phyloP scores from a whole-genome alignment of 768 basidiomycete genomes.

The Kwoniella dendrophila region DNA sequence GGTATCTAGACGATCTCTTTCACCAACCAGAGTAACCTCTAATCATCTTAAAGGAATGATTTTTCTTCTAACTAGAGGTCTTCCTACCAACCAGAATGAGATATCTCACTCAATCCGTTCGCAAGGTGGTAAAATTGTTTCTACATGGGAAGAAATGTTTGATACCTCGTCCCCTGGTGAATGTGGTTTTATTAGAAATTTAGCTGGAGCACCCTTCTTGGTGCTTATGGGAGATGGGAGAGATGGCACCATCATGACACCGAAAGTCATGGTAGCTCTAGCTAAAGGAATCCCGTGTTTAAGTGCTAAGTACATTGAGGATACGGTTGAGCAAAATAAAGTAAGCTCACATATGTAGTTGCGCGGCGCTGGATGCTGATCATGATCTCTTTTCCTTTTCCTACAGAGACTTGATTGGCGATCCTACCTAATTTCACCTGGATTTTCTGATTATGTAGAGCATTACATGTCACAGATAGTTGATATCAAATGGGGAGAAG shows the following conservation, averaged over 20 bases:
- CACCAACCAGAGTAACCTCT: conserved; percentile 3
- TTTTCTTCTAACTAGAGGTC: conserved; percentile 17
- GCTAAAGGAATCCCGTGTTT: conserved; percentile 86
- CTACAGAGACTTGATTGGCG: conserved; percentile 64
- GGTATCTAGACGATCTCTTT: neutral
- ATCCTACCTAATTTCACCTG: conserved; percentile 64
- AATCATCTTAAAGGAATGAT: conserved; percentile 4
- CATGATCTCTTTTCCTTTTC: too few relatives aligned
- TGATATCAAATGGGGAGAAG: conserved; percentile 62
- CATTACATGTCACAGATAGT: conserved; percentile 61
- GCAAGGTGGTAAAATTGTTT: conserved; percentile 22
- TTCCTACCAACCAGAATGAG: conserved; percentile 1
- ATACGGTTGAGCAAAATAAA: conserved; percentile 5
- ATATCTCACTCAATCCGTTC: neutral
- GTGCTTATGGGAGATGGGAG: conserved; percentile 18
- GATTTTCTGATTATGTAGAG: conserved; percentile 58
- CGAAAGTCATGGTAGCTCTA: conserved; percentile 78
- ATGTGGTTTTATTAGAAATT: conserved; percentile 15
- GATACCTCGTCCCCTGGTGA: conserved; percentile 7
- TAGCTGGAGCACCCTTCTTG: conserved; percentile 24
- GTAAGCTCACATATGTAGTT: too few relatives aligned
- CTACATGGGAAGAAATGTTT: conserved; percentile 30
- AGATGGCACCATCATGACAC: conserved; percentile 59
- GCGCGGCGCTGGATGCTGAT: too few relatives aligned
- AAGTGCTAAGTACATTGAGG: conserved; percentile 61